Percentiles rank a stretch among this genome's conserved stretches.
These are phyloP conservation scores for Plantago coronopus DNA, from an alignment of 305 asterid species.

Conservation along the genomic window DNA sequence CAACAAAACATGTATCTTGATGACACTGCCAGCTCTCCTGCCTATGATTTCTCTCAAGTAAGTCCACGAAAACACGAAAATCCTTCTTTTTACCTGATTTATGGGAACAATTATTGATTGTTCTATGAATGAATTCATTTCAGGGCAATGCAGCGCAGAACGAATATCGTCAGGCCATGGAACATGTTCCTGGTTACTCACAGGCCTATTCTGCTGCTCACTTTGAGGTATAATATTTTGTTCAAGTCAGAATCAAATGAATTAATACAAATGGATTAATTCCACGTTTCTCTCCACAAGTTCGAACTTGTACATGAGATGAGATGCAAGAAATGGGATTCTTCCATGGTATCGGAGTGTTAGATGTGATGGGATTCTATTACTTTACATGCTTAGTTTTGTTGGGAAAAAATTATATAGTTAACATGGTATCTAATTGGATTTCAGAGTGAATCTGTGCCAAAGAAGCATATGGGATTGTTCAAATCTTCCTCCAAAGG, in stretches of 20 bases:
- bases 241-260: not conserved
- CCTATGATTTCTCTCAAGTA: slow-evolving; percentile 45
- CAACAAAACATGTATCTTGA: slow-evolving; percentile 49
- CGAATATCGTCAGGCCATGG: slow-evolving; percentile 28
- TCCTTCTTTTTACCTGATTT: not conserved
- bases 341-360: too few relatives aligned
- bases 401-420: too few relatives aligned
- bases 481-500: slow-evolving; percentile 51
- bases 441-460: slow-evolving; percentile 50
- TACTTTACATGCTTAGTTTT: too few relatives aligned
- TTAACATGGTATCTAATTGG: slow-evolving; percentile 1
- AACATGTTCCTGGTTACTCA: slow-evolving; percentile 34
- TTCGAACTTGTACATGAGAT: not conserved
- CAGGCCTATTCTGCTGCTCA: slow-evolving; percentile 38
- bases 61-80: slow-evolving; percentile 10
- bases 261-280: not conserved
- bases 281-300: too few relatives aligned
- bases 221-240: slow-evolving; percentile 31
- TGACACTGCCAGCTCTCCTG: slow-evolving; percentile 83
- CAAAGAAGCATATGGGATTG: slow-evolving; percentile 55
- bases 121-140: not conserved
- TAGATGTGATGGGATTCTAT: too few relatives aligned
- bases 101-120: not conserved
- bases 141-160: slow-evolving; percentile 48
- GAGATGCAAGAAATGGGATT: too few relatives aligned